A percentile compares a stretch with the other conserved stretches of the same genome.
Conservation (phyloP, 352 stramenopile genomes). For the Saprolegnia diclina region DNA sequence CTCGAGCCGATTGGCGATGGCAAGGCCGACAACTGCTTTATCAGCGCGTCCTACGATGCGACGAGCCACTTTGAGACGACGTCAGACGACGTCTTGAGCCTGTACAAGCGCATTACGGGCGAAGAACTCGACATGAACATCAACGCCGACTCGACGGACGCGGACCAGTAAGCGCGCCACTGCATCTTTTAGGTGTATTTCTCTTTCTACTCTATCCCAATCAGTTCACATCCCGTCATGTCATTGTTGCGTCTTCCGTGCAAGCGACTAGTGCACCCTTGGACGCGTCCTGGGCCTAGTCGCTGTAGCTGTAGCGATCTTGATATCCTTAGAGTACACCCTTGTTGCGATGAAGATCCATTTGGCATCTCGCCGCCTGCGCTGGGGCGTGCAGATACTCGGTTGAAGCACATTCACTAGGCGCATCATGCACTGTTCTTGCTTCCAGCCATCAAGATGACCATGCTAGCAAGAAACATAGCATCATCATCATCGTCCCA, state of each 20-base stretch:
- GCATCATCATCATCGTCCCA: too few species aligned
- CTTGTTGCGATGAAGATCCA: too few species aligned
- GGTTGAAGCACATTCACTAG: too few species aligned
- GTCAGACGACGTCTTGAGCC: conserved; percentile 93
- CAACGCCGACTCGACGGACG: conserved; percentile 93
- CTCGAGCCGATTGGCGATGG: conserved; percentile 92
- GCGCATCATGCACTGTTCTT: neutral
- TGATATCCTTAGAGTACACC: too few species aligned
- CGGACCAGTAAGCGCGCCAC: conserved; percentile 78
- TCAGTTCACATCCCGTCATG: too few species aligned
- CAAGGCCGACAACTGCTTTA: conserved; percentile 94
- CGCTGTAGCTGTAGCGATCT: too few species aligned
- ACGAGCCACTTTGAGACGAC: conserved; percentile 97
- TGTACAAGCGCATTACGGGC: conserved; percentile 98
- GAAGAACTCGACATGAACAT: conserved; percentile 98
- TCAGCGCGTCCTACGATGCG: conserved; percentile 91
- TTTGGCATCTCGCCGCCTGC: too few species aligned
- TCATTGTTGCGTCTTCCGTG: too few species aligned
- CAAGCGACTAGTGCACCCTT: too few species aligned
- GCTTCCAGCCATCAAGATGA: neutral
- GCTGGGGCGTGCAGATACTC: too few species aligned
- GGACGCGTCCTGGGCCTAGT: too few species aligned
- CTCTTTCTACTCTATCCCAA: neutral
- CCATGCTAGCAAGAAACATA: neutral
- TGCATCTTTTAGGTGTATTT: conserved; percentile 22